phyloP scores from a whole-genome alignment of 176 grass and related monocot genomes.

The Guadua angustifolia region DNA sequence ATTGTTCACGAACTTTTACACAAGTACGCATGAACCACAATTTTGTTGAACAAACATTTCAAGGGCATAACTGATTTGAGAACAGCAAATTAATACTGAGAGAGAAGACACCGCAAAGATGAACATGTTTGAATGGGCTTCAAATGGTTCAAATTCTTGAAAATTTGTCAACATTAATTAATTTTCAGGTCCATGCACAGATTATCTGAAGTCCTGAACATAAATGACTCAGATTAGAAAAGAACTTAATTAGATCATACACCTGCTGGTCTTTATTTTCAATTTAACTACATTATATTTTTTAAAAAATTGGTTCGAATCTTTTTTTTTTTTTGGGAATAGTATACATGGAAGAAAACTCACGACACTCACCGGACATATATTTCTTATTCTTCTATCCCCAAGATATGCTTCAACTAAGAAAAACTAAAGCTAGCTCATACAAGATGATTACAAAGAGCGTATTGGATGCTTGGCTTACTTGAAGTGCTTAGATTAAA shows the following conservation, averaged over 20 bases:
- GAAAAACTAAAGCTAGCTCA: neutral
- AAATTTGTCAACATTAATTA: neutral
- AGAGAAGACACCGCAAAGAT: neutral
- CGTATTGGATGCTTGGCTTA: neutral
- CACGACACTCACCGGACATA: neutral
- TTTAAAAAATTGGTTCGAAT: neutral
- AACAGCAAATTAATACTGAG: neutral
- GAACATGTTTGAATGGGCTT: neutral
- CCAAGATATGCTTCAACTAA: neutral
- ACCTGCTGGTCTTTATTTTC: neutral
- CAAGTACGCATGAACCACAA: neutral
- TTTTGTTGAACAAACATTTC: neutral
- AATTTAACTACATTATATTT: neutral
- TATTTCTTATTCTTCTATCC: neutral
- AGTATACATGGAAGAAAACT: neutral
- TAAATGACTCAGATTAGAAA: neutral
- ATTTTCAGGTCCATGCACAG: neutral
- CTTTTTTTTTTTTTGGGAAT: neutral
- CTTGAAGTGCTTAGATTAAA: slow-evolving; percentile 9
- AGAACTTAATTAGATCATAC: neutral
- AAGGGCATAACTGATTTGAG: neutral
- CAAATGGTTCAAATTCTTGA: neutral
- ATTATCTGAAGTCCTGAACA: neutral
- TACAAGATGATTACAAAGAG: neutral
- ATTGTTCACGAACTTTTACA: neutral